Evolutionary conservation across 2,329 filamentous ascomycete genomes (phyloP).

Genomic region (Xenoacremonium recifei): DNA sequence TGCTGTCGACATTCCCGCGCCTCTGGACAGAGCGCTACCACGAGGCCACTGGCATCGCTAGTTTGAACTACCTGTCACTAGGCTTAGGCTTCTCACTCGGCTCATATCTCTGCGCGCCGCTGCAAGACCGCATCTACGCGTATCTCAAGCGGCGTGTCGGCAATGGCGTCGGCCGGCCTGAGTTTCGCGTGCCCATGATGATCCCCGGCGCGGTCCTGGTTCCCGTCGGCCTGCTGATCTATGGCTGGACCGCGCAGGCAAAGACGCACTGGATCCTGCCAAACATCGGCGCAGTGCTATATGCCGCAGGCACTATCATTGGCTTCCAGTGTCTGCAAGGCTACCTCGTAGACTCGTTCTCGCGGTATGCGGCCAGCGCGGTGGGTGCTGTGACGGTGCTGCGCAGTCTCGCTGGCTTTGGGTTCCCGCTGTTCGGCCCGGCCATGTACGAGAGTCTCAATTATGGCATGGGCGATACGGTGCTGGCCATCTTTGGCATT

Average conservation of each 20-base stretch:
- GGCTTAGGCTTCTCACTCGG: constrained; percentile 55
- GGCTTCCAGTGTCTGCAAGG: constrained; percentile 58
- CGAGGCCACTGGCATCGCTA: constrained; percentile 44
- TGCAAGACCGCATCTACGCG: constrained; percentile 33
- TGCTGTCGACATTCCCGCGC: constrained; percentile 52
- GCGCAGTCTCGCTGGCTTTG: constrained; percentile 53
- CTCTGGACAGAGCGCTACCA: constrained; percentile 48
- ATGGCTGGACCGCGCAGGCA: constrained; percentile 44
- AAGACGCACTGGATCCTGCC: constrained; percentile 51
- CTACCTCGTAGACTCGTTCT: constrained; percentile 55
- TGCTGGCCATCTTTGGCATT: constrained; percentile 30
- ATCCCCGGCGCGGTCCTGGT: constrained; percentile 38
- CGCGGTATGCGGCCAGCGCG: constrained; percentile 34
- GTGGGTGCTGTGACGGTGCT: constrained; percentile 55
- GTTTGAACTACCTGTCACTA: constrained; percentile 53
- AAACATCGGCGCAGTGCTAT: constrained; percentile 52
- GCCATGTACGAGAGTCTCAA: constrained; percentile 36
- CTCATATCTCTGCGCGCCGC: constrained; percentile 47
- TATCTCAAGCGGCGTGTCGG: constrained; percentile 23
- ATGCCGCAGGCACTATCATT: constrained; percentile 51
- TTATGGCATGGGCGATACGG: constrained; percentile 45
- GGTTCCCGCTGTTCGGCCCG: constrained; percentile 58
- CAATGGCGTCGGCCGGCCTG: constrained; percentile 28
- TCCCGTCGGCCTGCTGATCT: constrained; percentile 48
- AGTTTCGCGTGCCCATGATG: constrained; percentile 35